Evolutionary conservation across 2,329 filamentous ascomycete species (phyloP), one percentile per base, ranked within the genome.

Genomic region (Sporothrix protearum): DNA sequence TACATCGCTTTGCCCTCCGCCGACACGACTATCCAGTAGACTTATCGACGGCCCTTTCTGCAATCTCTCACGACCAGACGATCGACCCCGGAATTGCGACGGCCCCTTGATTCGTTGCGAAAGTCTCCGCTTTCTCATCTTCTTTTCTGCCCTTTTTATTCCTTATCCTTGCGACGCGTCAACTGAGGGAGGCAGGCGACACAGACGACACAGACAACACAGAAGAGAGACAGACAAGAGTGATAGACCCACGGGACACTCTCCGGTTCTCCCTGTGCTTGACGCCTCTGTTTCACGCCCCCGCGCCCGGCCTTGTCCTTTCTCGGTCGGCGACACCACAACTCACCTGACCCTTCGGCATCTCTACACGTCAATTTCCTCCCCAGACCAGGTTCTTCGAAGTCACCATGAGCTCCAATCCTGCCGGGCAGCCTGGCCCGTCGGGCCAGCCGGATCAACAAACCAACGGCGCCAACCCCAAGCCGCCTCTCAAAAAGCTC

Each of bases 321-420:
- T 42, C 59, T 42, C 59, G 36, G 39, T 33, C 63, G 28, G 8
- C 42, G 25, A 16, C 16, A 49, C 10, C 39, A 16, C 22, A 33
- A 19, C 16, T 30, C 12, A 49, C 22, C 16, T 47, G 61, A n/a
- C 39, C 7, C 14, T 19, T 3, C 10, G 9, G 25, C 25, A 42
- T 51, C 51, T 63, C 30, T 22, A 28, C 63, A 14, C 45, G 5
- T 22, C 25, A 1, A 28, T 19, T 7, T 30, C 8, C 16, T 36
- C 22, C 36, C 22, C 25, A 14, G 0, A 36, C 33, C 33, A 8
- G 8, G 8, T 8, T 8, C 33, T 8, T 7, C 10, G 5, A 33
- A 57, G 55, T 69, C 75, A 79, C 64, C n/a, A 86, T 86, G 85
- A 85, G 81, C 77, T 81, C 80, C 53, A 80, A 64, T 80, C 61